Evolutionary conservation across 2,329 filamentous ascomycete genomes (phyloP), one percentile per base, ranked within the genome.

Genomic region (Rhynchosporium graminicola): DNA sequence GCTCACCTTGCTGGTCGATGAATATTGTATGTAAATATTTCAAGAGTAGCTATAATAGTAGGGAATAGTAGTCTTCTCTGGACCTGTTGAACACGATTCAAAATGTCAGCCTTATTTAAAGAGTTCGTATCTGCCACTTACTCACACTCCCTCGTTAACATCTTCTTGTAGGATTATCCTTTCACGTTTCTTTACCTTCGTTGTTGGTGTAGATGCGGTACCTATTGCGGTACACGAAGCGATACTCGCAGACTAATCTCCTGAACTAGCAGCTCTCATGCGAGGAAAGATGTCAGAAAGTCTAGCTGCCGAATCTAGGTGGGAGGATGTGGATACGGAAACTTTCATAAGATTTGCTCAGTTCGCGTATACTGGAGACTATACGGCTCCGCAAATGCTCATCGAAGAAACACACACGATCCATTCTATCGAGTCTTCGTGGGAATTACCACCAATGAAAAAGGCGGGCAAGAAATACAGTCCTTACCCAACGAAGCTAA

Each of bases 51-150:
- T 1, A 20, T 20, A 20, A 20, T 1, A 20, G 20, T 20, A 43
- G 3, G 40, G 40, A 43, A 43, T 7, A 43, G 42, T n/a, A 43
- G 42, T n/a, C 42, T 43, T 43, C 42, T 43, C 42, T 43, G 15
- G 42, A n/a, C 31, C 15, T 48, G 26, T 9, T 9, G 20, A 48
- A 31, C 3, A 48, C 46, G 26, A 48, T 48, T 9, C 4, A 48
- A 28, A 26, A 48, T 48, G 46, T 48, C 26, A 13, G 28, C 46
- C 46, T 48, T 26, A 28, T 48, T 48, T 48, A 28, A 48, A 48
- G 46, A 26, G 46, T 48, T 48, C 20, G 46, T 48, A 7, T 48
- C 26, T 31, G 20, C 46, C 4, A 48, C 46, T 13, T 10, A 31
- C 46, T 48, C 8, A 31, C 5, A 28, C 8, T 48, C 26, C 28